Evolutionary conservation across 768 basidiomycete species (phyloP).

Genomic region (Pleurotus cornucopiae): DNA sequence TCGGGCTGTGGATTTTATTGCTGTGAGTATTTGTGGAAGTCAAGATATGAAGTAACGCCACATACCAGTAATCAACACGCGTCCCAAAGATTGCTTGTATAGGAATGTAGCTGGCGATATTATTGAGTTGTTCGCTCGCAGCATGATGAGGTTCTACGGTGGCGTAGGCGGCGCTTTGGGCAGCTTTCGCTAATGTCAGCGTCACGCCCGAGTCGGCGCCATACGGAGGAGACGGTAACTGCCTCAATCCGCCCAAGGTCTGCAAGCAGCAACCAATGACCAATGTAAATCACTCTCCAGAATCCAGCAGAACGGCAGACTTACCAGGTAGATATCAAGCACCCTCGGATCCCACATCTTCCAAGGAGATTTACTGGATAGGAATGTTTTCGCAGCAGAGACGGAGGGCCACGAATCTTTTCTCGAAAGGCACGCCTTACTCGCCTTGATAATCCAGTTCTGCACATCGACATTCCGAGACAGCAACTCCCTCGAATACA

Average conservation of each 20-base stretch:
- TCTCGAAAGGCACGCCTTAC: constrained; percentile 16
- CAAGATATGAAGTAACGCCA: not conserved
- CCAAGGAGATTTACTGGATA: constrained; percentile 36
- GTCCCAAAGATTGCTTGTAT: constrained; percentile 1
- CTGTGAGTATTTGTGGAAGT: not conserved
- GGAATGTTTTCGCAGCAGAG: constrained; percentile 36
- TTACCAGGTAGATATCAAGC: constrained; percentile 37
- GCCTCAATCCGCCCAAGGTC: constrained; percentile 35
- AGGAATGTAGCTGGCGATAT: not conserved
- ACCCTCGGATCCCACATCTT: constrained; percentile 48
- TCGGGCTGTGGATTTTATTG: not conserved
- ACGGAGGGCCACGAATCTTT: constrained; percentile 49
- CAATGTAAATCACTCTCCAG: no score
- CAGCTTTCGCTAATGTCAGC: constrained; percentile 26
- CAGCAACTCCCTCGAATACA: constrained; percentile 15
- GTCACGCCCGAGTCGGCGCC: constrained; percentile 41
- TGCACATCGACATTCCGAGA: constrained; percentile 13
- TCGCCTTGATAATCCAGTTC: constrained; percentile 23
- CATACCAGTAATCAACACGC: not conserved
- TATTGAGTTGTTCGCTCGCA: not conserved
- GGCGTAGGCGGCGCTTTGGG: not conserved
- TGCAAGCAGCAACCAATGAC: not conserved
- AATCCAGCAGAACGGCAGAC: constrained; percentile 9
- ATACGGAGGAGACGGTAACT: constrained; percentile 35
- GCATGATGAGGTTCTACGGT: constrained; percentile 4